Conservation (phyloP, 805 yeast genomes). For the Scheffersomyces stipitis region DNA sequence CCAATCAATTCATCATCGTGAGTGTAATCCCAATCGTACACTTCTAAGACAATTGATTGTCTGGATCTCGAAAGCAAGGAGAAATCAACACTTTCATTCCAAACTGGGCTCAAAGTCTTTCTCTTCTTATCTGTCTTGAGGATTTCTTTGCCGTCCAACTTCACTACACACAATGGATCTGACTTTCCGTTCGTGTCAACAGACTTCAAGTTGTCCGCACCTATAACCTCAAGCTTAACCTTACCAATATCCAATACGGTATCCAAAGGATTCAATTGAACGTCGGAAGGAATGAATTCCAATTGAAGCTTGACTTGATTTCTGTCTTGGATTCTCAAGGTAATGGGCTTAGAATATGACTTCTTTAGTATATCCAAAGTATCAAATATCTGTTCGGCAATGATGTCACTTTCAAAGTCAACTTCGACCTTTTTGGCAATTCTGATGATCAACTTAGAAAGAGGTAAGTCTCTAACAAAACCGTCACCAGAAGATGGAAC, state of each 20-base stretch:
- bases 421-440: conserved; percentile 53
- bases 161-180: conserved; percentile 64
- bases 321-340: conserved; percentile 41
- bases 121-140: conserved; percentile 62
- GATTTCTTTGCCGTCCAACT: conserved; percentile 52
- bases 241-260: conserved; percentile 68
- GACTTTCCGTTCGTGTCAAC: conserved; percentile 76
- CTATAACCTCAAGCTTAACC: conserved; percentile 53
- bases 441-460: conserved; percentile 58
- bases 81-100: conserved; percentile 67
- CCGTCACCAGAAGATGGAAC: conserved; percentile 53
- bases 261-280: conserved; percentile 55
- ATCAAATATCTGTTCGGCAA: conserved; percentile 48
- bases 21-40: conserved; percentile 78
- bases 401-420: conserved; percentile 46
- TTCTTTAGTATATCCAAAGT: conserved; percentile 56
- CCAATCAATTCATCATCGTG: conserved; percentile 68
- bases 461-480: conserved; percentile 68
- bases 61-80: conserved; percentile 66
- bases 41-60: conserved; percentile 46
- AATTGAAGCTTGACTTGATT: conserved; percentile 48
- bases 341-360: conserved; percentile 46
- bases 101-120: conserved; percentile 68
- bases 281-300: conserved; percentile 60
- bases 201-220: conserved; percentile 53